phyloP scores from a whole-genome alignment of 192 early-diverging fungal genomes.

The Cladochytrium replicatum region DNA sequence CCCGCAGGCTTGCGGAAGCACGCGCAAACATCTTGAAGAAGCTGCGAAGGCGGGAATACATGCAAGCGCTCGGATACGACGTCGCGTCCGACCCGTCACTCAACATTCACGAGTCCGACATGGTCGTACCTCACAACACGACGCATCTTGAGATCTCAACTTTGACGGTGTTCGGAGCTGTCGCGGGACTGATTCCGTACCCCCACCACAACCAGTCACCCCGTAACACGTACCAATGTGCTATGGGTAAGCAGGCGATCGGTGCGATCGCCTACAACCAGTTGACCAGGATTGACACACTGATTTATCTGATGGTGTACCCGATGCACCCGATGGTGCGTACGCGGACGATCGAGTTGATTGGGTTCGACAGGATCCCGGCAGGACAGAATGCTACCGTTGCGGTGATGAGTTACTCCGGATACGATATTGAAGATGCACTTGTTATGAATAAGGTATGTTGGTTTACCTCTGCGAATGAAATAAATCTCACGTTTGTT shows the following conservation, averaged over 20 bases:
- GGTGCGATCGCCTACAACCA: constrained; percentile 95
- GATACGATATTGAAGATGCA: constrained; percentile 99
- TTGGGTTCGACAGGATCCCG: constrained; percentile 85
- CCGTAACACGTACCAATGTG: constrained; percentile 96
- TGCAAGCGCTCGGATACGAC: not conserved
- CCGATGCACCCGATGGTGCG: constrained; percentile 97
- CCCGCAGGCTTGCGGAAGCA: constrained; percentile 9
- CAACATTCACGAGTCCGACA: not conserved
- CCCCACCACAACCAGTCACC: constrained; percentile 99
- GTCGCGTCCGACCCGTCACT: too few species aligned
- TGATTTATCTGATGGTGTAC: constrained; percentile 92
- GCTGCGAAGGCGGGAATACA: constrained; percentile 12
- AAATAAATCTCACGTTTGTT: not conserved
- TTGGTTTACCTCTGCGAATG: constrained; percentile 1
- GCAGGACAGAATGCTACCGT: constrained; percentile 70
- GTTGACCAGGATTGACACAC: constrained; percentile 85
- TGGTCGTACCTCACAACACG: constrained; percentile 49
- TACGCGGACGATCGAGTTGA: constrained; percentile 94
- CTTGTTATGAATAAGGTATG: constrained; percentile 82
- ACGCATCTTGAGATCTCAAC: constrained; percentile 96
- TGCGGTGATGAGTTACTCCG: constrained; percentile 93
- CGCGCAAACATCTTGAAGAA: constrained; percentile 13
- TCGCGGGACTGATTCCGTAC: constrained; percentile 96
- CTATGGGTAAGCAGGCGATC: constrained; percentile 99
- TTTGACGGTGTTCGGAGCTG: constrained; percentile 89